phyloP scores from a whole-genome alignment of 148 eudicot species.

The Arctostaphylos glauca region DNA sequence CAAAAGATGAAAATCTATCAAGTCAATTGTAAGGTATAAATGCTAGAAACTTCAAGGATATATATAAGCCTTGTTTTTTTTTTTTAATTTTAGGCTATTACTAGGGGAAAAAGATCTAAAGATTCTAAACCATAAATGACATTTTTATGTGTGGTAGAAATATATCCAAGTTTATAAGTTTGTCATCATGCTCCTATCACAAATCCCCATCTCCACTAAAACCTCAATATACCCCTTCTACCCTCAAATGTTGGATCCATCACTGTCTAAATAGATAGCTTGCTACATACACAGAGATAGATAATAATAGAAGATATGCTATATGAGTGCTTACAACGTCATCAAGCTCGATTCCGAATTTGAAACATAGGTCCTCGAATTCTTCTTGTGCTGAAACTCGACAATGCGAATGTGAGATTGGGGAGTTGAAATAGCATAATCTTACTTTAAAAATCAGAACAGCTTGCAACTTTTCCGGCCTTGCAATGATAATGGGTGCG shows the following conservation, averaged over 20 bases:
- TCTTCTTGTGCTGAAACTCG: conserved; percentile 49
- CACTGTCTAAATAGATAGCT: not conserved
- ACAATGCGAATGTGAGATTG: not conserved
- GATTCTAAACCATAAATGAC: not conserved
- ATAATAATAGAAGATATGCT: not conserved
- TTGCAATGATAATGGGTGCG: not conserved
- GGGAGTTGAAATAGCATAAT: not conserved
- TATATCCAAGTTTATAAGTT: not conserved
- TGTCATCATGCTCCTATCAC: too few species aligned
- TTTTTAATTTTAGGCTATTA: not conserved
- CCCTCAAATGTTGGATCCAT: not conserved
- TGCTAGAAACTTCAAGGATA: not conserved
- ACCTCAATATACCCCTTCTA: not conserved
- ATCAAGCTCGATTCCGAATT: conserved; percentile 96
- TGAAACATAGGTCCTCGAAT: conserved; percentile 80
- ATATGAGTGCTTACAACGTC: conserved; percentile 56
- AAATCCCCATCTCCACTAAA: too few species aligned
- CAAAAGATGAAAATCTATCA: not conserved
- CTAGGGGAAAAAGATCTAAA: too few species aligned
- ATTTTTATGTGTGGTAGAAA: not conserved
- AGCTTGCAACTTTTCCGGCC: not conserved
- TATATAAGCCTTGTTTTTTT: not conserved
- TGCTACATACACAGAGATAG: not conserved
- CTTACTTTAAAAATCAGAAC: not conserved
- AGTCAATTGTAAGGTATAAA: not conserved